phyloP scores from a whole-genome alignment of 2,329 filamentous ascomycete species.

The Aspergillus bombycis region DNA sequence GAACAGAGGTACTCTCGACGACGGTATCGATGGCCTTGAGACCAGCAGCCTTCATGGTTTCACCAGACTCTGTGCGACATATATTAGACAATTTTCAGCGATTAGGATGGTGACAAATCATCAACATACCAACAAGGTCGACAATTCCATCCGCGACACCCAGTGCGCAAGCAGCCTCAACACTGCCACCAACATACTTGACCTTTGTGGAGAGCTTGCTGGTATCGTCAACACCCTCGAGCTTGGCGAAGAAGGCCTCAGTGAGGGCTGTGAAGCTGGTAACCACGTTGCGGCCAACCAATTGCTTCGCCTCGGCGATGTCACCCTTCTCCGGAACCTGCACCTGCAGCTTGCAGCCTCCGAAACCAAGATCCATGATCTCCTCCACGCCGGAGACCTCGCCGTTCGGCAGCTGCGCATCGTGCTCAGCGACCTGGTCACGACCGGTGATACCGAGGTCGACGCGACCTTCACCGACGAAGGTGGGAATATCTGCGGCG shows the following conservation, averaged over 20 bases:
- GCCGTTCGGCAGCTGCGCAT: constrained; percentile 54
- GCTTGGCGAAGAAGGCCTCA: constrained; percentile 76
- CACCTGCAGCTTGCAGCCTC: constrained; percentile 90
- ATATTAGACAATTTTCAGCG: background rate
- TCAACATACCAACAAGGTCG: constrained; percentile 82
- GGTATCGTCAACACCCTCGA: constrained; percentile 60
- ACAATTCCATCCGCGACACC: constrained; percentile 97
- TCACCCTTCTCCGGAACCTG: constrained; percentile 87
- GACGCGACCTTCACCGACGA: constrained; percentile 91
- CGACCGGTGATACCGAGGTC: constrained; percentile 93
- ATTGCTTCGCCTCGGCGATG: constrained; percentile 69
- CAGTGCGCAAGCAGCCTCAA: constrained; percentile 93
- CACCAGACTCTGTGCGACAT: constrained; percentile 75
- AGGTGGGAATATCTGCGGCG: constrained; percentile 94
- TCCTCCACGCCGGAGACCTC: constrained; percentile 71
- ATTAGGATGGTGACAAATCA: too few relatives aligned
- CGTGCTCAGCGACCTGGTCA: constrained; percentile 91
- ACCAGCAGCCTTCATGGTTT: constrained; percentile 96
- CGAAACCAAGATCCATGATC: constrained; percentile 88
- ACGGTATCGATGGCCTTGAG: constrained; percentile 94
- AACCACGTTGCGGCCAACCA: constrained; percentile 90
- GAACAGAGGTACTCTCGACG: constrained; percentile 80
- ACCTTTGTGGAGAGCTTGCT: constrained; percentile 74
- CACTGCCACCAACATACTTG: constrained; percentile 92
- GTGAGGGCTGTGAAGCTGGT: constrained; percentile 92